Percentiles rank a stretch among this genome's conserved stretches.
Evolutionary conservation across 2,329 filamentous ascomycete genomes (phyloP).

Genomic region (Orbilia blumenaviensis): DNA sequence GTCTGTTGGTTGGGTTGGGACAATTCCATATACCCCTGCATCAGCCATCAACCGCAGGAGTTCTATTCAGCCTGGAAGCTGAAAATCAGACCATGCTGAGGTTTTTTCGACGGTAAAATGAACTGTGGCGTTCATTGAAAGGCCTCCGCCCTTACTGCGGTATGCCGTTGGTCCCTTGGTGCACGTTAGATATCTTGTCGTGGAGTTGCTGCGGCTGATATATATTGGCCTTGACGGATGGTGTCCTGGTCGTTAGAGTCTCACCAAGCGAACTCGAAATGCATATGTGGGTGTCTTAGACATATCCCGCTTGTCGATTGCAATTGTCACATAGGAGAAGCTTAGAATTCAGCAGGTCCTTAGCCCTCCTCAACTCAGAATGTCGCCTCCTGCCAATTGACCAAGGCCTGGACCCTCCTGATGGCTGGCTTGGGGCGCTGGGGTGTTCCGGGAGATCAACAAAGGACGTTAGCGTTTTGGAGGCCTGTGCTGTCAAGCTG

Average conservation of each 20-base stretch:
- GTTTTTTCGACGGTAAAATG: slow-evolving; percentile 40
- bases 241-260: slow-evolving; percentile 32
- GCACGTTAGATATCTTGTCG: not conserved
- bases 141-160: slow-evolving; percentile 6
- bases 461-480: slow-evolving; percentile 22
- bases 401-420: not conserved
- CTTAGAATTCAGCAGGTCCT: not conserved
- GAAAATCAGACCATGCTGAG: slow-evolving; percentile 42
- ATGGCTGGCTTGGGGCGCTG: slow-evolving; percentile 31
- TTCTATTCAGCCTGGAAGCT: slow-evolving; percentile 43
- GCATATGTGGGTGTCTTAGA: slow-evolving; percentile 31
- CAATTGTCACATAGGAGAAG: not conserved
- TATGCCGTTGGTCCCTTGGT: slow-evolving; percentile 25
- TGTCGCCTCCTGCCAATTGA: slow-evolving; percentile 2
- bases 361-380: not conserved
- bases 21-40: slow-evolving; percentile 21
- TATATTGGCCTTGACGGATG: slow-evolving; percentile 28
- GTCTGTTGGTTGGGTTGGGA: slow-evolving; percentile 25
- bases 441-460: slow-evolving; percentile 51
- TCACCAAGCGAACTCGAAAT: slow-evolving; percentile 38
- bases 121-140: slow-evolving; percentile 34
- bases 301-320: slow-evolving; percentile 5
- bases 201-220: slow-evolving; percentile 25
- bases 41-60: slow-evolving; percentile 8
- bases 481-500: slow-evolving; percentile 35